Base-by-base conservation (phyloP, 495 filamentous ascomycete genomes). In the Terfezia claveryi region DNA sequence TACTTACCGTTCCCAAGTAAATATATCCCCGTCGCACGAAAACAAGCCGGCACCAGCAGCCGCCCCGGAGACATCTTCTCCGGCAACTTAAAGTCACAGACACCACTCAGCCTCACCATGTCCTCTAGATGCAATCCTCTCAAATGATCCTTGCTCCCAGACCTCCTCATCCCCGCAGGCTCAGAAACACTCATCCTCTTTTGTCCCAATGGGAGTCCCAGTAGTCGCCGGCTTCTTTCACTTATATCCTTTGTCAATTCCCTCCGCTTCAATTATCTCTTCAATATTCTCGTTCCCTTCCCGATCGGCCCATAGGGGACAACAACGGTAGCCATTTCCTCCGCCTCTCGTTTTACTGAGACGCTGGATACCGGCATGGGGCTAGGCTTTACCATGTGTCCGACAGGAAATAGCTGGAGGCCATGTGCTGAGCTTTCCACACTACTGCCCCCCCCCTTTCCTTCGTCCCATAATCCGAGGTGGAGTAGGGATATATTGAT, bases 21-120 rank as follows among this genome's bases (percentile, higher is more conserved):
- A 66, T 79, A 81, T 51, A 75, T 73, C 38, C 77, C 76, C 8
- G 79, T 80, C 11, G 81, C 82, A 38, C 83, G 81, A 54, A 89
- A 76, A 60, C 82, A 87, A 6, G 81, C 81, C 8, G 85, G 85
- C 10, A 91, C 68, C 16, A 75, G 68, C 53, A 87, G 69, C 23
- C 76, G 74, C 4, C 72, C 70, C 8, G 83, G 76, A 14, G 80
- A 72, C 61, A 85, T 79, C 50, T 81, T 78, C 0, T 67, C 60
- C 0, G 82, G 81, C n/a, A 87, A 70, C 37, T 74, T 74, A 38
- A 91, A 67, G 41, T 76, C 69, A 62, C 79, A 80, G 64, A 80
- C 76, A 17, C 85, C 84, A 50, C 83, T 83, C 44, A 91, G 68
- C n/a, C 80, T 75, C 54, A 83, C 74, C 27, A 88, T 68, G 54